Evolutionary conservation across 2,329 filamentous ascomycete genomes (phyloP), one percentile per base, ranked within the genome.

Genomic region (Alternaria sp.): DNA sequence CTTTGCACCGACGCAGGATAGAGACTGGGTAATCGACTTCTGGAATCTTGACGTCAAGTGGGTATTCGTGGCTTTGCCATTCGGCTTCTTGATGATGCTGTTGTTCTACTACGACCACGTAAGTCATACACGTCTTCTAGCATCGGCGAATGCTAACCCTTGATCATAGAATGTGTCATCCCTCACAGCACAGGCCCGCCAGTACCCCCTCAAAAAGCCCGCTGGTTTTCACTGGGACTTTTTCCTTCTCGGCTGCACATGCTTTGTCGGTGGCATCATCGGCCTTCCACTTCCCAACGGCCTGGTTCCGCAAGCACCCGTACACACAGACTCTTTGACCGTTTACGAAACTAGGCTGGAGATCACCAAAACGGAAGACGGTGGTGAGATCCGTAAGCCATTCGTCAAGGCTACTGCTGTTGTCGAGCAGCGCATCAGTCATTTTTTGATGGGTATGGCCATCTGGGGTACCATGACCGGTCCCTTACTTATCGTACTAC

Each of bases 141-240:
- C 26, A 26, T 3, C 11, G 23, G 8, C 13, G 6, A 15, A 28
- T 6, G 23, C 55, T 65, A 15, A 65, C 17, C 5, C 5, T 17
- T 19, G 17, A 8, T 10, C 2, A 6, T 21, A 81, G 81, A 83
- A 84, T 43, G 84, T 87, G 52, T 85, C 82, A 65, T 86, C 83
- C 26, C 80, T 87, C 23, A 85, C 81, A 1, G 84, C 85, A 0
- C 85, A 87, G 74, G 84, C 84, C 6, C 81, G 82, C 25, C 80
- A 84, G 21, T 87, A 83, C 59, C 85, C 85, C 2, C 78, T 87
- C 28, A 84, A 82, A 65, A 87, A 87, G 62, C 85, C 86, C 1
- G 84, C 83, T 5, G 85, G 85, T 2, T 87, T 87, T 66, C 84
- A 87, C 69, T 87, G 85, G 85, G 85, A 87, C 72, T 86, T 87